Evolutionary conservation across 805 yeast species (phyloP).

Genomic region (Lipomyces spencermartinsiae): DNA sequence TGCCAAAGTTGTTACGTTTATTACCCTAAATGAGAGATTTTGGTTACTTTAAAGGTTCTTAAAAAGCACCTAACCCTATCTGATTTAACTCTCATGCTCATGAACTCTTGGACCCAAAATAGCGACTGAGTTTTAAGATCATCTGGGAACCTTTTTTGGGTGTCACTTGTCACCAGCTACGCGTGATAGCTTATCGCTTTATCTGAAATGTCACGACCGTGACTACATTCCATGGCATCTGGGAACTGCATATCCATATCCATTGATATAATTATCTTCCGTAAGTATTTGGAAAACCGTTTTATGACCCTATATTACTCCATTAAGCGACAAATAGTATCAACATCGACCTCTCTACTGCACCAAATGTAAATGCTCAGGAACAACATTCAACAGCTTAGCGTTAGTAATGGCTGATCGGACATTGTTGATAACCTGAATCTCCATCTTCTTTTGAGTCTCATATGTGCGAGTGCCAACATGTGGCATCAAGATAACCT

Average conservation of each 20-base stretch:
- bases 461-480: constrained; percentile 84
- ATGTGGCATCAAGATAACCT: constrained; percentile 77
- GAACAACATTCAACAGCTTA: constrained; percentile 52
- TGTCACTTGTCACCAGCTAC: no score
- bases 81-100: no score
- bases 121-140: not conserved
- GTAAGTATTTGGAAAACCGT: no score
- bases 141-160: not conserved
- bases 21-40: not conserved
- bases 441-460: constrained; percentile 81
- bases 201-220: no score
- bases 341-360: not conserved
- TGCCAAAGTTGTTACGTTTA: not conserved
- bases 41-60: not conserved
- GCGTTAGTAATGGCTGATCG: constrained; percentile 65
- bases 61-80: no score
- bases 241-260: no score
- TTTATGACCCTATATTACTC: no score
- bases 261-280: no score
- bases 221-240: no score
- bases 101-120: not conserved
- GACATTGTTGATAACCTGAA: constrained; percentile 73
- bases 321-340: not conserved
- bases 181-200: no score
- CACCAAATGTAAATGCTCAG: constrained; percentile 17